phyloP scores from a whole-genome alignment of 2,329 filamentous ascomycete genomes.

The Fusarium sp. region DNA sequence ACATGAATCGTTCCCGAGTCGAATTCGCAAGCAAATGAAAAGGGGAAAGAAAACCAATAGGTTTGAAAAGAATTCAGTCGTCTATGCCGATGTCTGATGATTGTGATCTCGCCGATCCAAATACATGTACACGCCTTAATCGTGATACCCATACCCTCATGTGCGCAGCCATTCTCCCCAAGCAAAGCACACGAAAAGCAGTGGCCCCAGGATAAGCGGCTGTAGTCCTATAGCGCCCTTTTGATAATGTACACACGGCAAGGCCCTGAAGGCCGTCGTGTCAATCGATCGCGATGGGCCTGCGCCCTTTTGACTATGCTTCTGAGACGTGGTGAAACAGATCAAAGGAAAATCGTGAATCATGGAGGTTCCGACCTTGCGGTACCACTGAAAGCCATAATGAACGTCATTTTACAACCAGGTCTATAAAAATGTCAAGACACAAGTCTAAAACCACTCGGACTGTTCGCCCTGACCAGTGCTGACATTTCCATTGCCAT shows the following conservation, averaged over 20 bases:
- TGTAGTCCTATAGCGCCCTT: constrained; percentile 41
- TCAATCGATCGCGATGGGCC: constrained; percentile 37
- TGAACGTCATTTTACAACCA: constrained; percentile 48
- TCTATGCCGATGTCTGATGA: constrained; percentile 43
- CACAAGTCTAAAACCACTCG: constrained; percentile 51
- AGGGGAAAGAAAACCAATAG: constrained; percentile 33
- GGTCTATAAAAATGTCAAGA: constrained; percentile 37
- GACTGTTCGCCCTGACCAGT: constrained; percentile 46
- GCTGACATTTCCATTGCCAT: constrained; percentile 18
- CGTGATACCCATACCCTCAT: constrained; percentile 22
- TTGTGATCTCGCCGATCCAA: constrained; percentile 43
- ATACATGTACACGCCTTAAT: constrained; percentile 47
- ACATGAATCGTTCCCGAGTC: constrained; percentile 22
- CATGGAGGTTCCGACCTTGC: constrained; percentile 51
- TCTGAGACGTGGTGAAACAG: constrained; percentile 46
- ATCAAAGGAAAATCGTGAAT: constrained; percentile 54
- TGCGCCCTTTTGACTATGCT: constrained; percentile 38
- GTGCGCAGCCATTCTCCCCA: constrained; percentile 21
- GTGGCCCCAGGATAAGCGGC: constrained; percentile 26
- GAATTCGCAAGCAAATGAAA: constrained; percentile 31
- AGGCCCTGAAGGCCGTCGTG: constrained; percentile 42
- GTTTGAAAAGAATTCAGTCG: constrained; percentile 33
- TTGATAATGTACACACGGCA: constrained; percentile 50
- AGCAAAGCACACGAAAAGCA: constrained; percentile 25
- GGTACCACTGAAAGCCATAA: constrained; percentile 40